Evolutionary conservation across 208 protist genomes (phyloP).

Genomic region (Borovskyia barvae): DNA sequence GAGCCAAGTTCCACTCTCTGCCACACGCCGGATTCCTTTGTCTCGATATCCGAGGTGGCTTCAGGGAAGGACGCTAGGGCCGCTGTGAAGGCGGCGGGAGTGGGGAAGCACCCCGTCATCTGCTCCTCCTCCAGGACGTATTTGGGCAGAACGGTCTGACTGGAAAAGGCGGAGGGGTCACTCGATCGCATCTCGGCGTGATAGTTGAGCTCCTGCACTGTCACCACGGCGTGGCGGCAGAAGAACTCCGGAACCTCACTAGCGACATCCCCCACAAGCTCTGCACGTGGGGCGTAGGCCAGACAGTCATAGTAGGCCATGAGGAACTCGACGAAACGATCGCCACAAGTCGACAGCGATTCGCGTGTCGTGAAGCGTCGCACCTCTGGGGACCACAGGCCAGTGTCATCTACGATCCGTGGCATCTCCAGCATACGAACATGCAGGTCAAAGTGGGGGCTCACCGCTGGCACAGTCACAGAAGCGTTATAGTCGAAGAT

Average conservation of each 20-base stretch:
- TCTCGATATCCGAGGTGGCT: neutral
- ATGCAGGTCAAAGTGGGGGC: constrained; percentile 4
- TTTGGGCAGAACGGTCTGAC: neutral
- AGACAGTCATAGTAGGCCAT: constrained; percentile 31
- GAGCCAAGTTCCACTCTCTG: neutral
- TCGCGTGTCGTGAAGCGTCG: constrained; percentile 1
- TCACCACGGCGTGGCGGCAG: constrained; percentile 9
- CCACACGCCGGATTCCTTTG: neutral
- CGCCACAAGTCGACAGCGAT: neutral
- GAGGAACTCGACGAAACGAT: constrained; percentile 3
- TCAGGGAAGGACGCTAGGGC: neutral
- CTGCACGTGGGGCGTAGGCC: neutral
- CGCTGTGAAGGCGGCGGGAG: neutral
- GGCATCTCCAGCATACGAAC: constrained; percentile 1
- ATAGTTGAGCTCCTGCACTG: neutral
- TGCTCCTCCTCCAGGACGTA: constrained; percentile 8
- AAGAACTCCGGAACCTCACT: neutral
- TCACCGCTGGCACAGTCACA: neutral
- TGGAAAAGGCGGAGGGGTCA: neutral
- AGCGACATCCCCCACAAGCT: too few species aligned
- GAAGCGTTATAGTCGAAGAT: neutral
- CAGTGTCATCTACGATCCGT: neutral
- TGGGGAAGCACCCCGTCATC: neutral
- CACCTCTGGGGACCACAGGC: constrained; percentile 5
- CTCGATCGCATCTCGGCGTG: too few species aligned